Percentiles rank a stretch among this genome's conserved stretches.
Conservation (phyloP, 2,329 filamentous ascomycete species). For the Alternaria tenuissima region DNA sequence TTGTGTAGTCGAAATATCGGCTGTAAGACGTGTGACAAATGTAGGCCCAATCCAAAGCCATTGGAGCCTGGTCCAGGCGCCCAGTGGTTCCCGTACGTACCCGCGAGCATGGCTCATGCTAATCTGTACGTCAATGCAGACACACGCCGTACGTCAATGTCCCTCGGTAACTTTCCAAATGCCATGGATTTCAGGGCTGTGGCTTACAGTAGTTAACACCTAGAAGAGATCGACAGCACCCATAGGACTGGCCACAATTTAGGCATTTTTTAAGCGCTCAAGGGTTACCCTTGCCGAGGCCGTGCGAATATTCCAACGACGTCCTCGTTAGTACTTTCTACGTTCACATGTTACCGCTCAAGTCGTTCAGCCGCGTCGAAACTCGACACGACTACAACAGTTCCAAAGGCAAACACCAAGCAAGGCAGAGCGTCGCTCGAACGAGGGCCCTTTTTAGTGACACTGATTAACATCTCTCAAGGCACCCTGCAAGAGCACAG, state of each 20-base stretch:
- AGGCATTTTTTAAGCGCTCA: background rate
- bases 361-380: background rate
- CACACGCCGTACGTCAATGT: background rate
- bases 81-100: background rate
- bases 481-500: background rate
- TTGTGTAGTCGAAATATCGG: background rate
- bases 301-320: background rate
- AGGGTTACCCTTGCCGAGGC: background rate
- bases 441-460: background rate
- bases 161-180: conserved; percentile 13
- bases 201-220: conserved; percentile 1
- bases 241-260: background rate
- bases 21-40: background rate
- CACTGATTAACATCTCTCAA: background rate
- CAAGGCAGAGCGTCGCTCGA: background rate
- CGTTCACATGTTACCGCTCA: background rate
- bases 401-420: background rate
- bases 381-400: background rate
- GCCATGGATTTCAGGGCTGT: background rate
- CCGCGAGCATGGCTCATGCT: background rate
- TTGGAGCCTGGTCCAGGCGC: background rate
- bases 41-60: background rate
- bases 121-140: background rate
- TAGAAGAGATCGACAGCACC: conserved; percentile 2
- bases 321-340: background rate